Evolutionary conservation across 116 monocot species (phyloP).

Genomic region (Trichopus zeylanicus): DNA sequence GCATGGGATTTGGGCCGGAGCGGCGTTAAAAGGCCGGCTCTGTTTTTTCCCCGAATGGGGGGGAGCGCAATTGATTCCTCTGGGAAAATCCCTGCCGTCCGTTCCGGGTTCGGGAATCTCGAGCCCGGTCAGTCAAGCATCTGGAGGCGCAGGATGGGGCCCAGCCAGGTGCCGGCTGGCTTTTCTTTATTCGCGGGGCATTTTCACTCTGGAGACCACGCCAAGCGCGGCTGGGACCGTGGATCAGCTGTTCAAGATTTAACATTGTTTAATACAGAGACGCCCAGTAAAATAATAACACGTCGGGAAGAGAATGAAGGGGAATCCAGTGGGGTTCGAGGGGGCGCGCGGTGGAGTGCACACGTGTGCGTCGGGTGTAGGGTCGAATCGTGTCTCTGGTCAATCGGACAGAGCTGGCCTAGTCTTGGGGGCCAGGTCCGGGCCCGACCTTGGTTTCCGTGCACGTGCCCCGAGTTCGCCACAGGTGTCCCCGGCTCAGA

Average conservation of each 20-base stretch:
- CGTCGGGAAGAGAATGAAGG: not conserved
- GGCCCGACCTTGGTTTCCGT: not conserved
- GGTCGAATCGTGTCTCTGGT: constrained; percentile 1
- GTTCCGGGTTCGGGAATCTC: not conserved
- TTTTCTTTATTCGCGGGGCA: not conserved
- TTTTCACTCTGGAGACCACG: not conserved
- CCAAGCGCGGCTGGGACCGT: too few relatives aligned
- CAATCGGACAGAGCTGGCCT: constrained; percentile 1
- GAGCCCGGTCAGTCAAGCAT: constrained; percentile 2
- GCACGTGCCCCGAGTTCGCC: not conserved
- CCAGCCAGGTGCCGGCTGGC: not conserved
- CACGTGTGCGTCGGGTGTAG: not conserved
- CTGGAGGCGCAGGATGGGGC: not conserved
- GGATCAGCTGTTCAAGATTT: too few relatives aligned
- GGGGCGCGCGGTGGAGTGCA: too few relatives aligned
- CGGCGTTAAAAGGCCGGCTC: not conserved
- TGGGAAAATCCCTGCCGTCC: not conserved
- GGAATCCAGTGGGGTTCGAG: not conserved
- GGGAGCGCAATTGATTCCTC: too few relatives aligned
- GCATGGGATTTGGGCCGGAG: not conserved
- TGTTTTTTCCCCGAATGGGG: not conserved
- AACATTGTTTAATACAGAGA: too few relatives aligned
- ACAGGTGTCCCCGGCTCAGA: not conserved
- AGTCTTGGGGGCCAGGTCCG: not conserved
- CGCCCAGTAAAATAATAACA: too few relatives aligned